phyloP scores from a whole-genome alignment of 2,329 filamentous ascomycete genomes.

The Fusarium tjaetaba region DNA sequence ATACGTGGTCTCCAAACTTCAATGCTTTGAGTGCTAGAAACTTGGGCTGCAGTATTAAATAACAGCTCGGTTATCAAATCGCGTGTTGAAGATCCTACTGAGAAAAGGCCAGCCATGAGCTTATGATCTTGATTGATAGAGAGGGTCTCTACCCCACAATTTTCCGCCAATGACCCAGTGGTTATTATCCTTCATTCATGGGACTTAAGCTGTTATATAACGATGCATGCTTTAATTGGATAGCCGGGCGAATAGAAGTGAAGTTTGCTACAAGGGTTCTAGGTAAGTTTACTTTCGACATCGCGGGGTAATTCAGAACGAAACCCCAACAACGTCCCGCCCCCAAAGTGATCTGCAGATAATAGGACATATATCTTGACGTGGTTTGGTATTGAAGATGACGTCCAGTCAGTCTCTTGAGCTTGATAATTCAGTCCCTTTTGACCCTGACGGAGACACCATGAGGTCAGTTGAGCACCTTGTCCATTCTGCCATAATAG shows the following conservation, averaged over 20 bases:
- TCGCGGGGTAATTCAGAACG: not conserved
- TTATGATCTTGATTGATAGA: too few relatives aligned
- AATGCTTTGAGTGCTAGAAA: rapidly evolving
- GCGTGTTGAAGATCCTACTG: too few relatives aligned
- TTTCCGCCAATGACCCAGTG: not conserved
- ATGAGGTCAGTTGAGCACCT: not conserved
- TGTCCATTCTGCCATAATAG: not conserved
- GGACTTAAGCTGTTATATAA: not conserved
- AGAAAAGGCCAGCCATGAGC: not conserved
- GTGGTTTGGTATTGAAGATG: not conserved
- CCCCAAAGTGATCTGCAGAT: not conserved
- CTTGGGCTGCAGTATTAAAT: rapidly evolving
- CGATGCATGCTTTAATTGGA: not conserved
- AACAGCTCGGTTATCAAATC: too few relatives aligned
- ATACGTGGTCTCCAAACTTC: too few relatives aligned
- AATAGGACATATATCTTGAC: not conserved
- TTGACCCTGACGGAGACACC: not conserved
- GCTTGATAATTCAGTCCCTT: rapidly evolving
- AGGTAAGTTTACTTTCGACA: not conserved
- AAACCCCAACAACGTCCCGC: not conserved
- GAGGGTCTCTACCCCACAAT: not conserved
- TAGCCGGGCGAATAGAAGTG: not conserved
- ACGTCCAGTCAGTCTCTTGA: not conserved
- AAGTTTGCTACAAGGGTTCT: not conserved
- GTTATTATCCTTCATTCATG: not conserved